A percentile compares a stretch with the other conserved stretches of the same genome.
Conservation (phyloP, 75 land plant genomes). For the Pinus taeda region DNA sequence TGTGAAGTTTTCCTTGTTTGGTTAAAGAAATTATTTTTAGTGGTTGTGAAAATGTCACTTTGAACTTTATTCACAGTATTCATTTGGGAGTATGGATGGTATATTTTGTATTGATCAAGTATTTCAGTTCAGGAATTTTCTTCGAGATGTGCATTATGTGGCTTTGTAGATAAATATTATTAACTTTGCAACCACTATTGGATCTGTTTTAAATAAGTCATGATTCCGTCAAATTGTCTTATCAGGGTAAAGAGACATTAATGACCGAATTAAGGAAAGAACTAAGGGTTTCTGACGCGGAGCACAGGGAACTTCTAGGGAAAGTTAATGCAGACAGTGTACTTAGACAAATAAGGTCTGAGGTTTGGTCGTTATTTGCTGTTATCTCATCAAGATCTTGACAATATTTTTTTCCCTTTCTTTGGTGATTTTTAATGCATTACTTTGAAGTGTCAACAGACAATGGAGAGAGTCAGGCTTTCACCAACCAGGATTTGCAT, state of each 20-base stretch:
- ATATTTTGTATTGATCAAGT: background rate
- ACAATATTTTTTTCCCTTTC: background rate
- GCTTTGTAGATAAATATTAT: background rate
- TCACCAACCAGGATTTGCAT: background rate
- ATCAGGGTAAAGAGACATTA: conserved; percentile 48
- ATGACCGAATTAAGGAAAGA: conserved; percentile 56
- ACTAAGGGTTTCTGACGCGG: conserved; percentile 57
- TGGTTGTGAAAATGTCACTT: background rate
- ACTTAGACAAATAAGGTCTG: conserved; percentile 25
- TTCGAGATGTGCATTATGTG: background rate
- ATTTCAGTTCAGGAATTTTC: background rate
- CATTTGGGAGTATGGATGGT: background rate
- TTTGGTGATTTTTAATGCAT: background rate
- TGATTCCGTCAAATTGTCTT: background rate
- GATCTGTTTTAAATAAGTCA: background rate
- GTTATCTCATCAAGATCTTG: too few species aligned
- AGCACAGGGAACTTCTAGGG: conserved; percentile 54
- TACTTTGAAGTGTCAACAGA: background rate
- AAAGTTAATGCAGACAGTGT: conserved; percentile 38
- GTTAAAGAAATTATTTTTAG: background rate
- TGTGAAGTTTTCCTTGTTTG: background rate
- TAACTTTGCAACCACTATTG: background rate
- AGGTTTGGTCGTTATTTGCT: background rate
- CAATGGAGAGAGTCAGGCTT: conserved; percentile 5
- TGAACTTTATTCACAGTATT: background rate